Evolutionary conservation across 1,284 basidiomycete genomes (phyloP).

Genomic region (Naganishia albida): DNA sequence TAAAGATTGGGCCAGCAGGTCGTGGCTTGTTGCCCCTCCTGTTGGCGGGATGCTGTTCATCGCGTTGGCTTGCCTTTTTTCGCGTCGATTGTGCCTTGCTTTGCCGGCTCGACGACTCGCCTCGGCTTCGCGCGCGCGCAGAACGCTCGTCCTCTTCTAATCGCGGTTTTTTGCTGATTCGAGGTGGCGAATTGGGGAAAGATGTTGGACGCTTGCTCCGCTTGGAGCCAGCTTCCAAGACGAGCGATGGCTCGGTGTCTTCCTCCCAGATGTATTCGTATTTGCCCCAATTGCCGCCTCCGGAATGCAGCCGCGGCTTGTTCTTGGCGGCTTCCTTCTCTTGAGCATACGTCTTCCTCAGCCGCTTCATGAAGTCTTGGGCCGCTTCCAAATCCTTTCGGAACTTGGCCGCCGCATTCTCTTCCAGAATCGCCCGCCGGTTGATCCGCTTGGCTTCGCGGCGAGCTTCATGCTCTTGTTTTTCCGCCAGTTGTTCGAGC

Average conservation of each 20-base stretch:
- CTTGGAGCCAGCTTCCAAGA: constrained; percentile 14
- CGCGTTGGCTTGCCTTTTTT: neutral
- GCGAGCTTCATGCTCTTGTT: constrained; percentile 2
- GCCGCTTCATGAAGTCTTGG: neutral
- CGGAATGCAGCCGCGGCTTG: constrained; percentile 13
- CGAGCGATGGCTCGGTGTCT: neutral
- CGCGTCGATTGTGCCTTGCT: neutral
- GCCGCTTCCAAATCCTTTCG: constrained; percentile 19
- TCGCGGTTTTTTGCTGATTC: constrained; percentile 1
- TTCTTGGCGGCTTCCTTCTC: constrained; percentile 6
- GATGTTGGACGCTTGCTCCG: constrained; percentile 9
- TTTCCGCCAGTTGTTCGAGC: neutral
- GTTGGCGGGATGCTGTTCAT: constrained; percentile 9
- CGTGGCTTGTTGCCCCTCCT: constrained; percentile 2
- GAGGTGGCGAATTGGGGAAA: constrained; percentile 6
- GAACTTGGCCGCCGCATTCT: constrained; percentile 17
- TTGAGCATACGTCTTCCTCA: constrained; percentile 4
- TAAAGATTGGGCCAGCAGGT: constrained; percentile 17
- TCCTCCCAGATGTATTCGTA: constrained; percentile 27
- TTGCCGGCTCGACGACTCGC: too few species aligned
- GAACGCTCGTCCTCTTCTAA: neutral
- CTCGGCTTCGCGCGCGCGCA: neutral
- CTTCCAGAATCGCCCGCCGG: constrained; percentile 9
- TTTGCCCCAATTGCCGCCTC: constrained; percentile 10
- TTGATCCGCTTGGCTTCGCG: constrained; percentile 11